A percentile compares a stretch with the other conserved stretches of the same genome.
These are phyloP conservation scores for Cordyceps cicadae DNA, from an alignment of 2,329 filamentous ascomycete genomes.

Conservation along the genomic window DNA sequence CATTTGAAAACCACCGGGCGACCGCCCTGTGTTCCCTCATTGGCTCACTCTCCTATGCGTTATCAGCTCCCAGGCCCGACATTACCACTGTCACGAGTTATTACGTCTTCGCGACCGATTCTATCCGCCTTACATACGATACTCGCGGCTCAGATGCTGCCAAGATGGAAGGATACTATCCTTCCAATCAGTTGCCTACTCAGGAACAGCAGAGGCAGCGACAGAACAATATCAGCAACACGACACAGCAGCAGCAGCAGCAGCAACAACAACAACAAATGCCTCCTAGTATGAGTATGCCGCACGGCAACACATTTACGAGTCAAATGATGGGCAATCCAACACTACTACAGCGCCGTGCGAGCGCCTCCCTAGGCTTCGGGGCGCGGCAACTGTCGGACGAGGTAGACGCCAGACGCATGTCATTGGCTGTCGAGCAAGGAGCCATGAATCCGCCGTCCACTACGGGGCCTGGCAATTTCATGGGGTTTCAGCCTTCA, in stretches of 20 bases:
- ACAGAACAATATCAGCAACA: neutral
- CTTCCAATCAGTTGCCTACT: slow-evolving; percentile 1
- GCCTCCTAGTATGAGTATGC: neutral
- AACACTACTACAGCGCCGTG: slow-evolving; percentile 4
- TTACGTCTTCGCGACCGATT: neutral
- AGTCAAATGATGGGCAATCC: slow-evolving; percentile 5
- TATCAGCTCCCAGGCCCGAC: neutral
- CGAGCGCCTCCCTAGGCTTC: slow-evolving; percentile 3
- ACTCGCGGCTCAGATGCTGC: slow-evolving; percentile 6
- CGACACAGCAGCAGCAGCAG: neutral
- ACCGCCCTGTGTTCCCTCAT: neutral
- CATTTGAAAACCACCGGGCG: neutral
- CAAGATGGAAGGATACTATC: slow-evolving; percentile 11
- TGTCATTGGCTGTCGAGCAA: slow-evolving; percentile 3
- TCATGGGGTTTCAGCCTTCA: slow-evolving; percentile 6
- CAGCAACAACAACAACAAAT: neutral
- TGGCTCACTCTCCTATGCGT: neutral
- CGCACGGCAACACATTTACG: neutral
- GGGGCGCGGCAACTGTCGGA: neutral
- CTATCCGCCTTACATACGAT: neutral
- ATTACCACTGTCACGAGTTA: neutral
- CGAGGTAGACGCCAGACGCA: neutral
- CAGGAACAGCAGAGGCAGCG: slow-evolving; percentile 8
- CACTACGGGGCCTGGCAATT: neutral
- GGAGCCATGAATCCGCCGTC: neutral